A percentile compares a stretch with the other conserved stretches of the same genome.
phyloP scores from a whole-genome alignment of 2,329 filamentous ascomycete species.

The Penicillium sp. region DNA sequence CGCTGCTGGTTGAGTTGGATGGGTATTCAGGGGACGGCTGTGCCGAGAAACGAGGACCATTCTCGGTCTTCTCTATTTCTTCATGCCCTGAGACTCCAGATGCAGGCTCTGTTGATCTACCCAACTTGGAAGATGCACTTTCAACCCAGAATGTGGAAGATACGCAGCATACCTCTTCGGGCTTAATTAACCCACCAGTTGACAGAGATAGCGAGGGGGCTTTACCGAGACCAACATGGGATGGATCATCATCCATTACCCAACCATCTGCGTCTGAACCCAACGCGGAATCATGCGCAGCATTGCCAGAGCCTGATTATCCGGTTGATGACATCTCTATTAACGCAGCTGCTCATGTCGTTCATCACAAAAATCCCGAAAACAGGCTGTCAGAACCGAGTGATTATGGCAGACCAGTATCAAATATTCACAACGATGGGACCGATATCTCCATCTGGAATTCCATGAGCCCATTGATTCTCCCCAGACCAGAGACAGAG shows the following conservation, averaged over 20 bases:
- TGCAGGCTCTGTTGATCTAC: neutral
- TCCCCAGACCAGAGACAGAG: slow-evolving; percentile 20
- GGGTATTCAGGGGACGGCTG: slow-evolving; percentile 13
- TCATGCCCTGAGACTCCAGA: neutral
- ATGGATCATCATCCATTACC: neutral
- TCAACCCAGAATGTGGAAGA: neutral
- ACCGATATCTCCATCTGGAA: neutral
- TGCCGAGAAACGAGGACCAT: slow-evolving; percentile 21
- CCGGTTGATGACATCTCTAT: neutral
- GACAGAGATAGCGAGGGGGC: neutral
- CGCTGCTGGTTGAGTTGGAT: slow-evolving; percentile 19
- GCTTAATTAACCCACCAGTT: neutral
- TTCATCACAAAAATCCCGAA: neutral
- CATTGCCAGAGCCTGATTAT: neutral
- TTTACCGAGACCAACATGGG: neutral
- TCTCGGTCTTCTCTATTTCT: slow-evolving; percentile 23
- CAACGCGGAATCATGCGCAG: neutral
- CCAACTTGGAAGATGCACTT: neutral
- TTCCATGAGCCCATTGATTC: slow-evolving; percentile 9
- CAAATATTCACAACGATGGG: neutral
- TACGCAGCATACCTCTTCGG: neutral
- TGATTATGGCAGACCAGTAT: neutral
- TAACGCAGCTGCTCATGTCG: too few species aligned
- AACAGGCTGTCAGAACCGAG: neutral
- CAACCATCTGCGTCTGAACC: neutral